Conservation (phyloP, 2,329 filamentous ascomycete species). For the Alternaria tenuissima region DNA sequence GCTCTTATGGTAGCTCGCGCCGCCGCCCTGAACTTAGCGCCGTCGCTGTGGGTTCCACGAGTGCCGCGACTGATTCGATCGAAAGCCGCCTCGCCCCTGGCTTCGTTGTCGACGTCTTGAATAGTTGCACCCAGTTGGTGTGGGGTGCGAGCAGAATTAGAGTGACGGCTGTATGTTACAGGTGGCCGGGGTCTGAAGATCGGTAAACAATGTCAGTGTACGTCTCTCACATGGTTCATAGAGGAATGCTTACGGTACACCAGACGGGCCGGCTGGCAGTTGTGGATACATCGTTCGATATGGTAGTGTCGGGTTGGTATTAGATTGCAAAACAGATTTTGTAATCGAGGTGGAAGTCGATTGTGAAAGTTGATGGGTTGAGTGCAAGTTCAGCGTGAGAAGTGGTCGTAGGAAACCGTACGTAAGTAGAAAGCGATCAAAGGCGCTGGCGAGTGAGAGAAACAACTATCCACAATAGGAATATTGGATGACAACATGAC, state of each 20-base stretch:
- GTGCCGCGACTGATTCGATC: not conserved
- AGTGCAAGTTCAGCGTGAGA: not conserved
- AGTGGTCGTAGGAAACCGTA: not conserved
- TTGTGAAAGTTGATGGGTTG: not conserved
- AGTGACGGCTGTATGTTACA: not conserved
- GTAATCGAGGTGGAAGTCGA: not conserved
- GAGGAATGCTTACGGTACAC: not conserved
- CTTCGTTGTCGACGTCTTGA: conserved; percentile 2
- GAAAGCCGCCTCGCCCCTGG: conserved; percentile 3
- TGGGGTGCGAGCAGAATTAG: not conserved
- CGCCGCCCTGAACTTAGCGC: not conserved
- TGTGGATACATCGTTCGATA: not conserved
- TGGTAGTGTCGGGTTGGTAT: not conserved
- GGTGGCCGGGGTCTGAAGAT: not conserved
- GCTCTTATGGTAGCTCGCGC: not conserved
- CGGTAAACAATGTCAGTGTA: not conserved
- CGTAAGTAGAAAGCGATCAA: not conserved
- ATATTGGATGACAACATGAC: not conserved
- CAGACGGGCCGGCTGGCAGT: not conserved
- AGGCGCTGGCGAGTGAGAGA: not conserved
- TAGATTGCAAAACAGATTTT: not conserved
- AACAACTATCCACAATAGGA: not conserved
- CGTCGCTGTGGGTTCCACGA: not conserved
- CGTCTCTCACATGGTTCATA: not conserved
- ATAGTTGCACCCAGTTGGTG: not conserved